phyloP scores from a whole-genome alignment of 176 grass and related monocot species.

The bread wheat (Triticum aestivum) region IWGSC_CS_RefSeq_v2.1 NC_057803.1:59668874-59669373 shows the following conservation, averaged over 20 bases:
- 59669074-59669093: neutral
- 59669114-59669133: neutral
- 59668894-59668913: too few species aligned
- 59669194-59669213: neutral
- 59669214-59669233: neutral
- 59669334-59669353: neutral
- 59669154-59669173: conserved; percentile 4
- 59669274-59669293: neutral
- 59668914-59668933: neutral
- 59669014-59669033: neutral
- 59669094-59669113: neutral
- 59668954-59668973: neutral
- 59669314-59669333: neutral
- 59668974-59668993: neutral
- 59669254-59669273: neutral
- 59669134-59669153: neutral
- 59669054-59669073: neutral
- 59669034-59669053: neutral
- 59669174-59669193: neutral
- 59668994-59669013: neutral
- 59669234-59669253: conserved; percentile 28
- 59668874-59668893: too few species aligned
- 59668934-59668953: neutral
- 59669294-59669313: neutral
- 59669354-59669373: neutral